These are phyloP conservation scores for Ramalina intermedia DNA, from an alignment of 495 filamentous ascomycete genomes.

Conservation along the genomic window DNA sequence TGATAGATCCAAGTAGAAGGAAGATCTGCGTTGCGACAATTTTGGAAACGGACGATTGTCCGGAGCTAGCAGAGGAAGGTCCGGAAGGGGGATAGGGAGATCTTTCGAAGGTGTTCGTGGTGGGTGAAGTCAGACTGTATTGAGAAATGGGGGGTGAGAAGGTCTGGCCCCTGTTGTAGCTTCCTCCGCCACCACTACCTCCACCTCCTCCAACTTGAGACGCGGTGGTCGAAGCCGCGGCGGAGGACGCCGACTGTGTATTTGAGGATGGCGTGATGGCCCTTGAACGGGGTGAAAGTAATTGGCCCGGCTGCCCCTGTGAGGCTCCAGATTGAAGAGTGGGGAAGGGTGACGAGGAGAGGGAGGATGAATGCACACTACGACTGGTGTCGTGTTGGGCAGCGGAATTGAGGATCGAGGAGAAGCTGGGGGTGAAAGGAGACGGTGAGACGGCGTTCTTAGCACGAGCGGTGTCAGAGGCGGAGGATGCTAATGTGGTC, in stretches of 20 bases:
- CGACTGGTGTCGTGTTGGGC: constrained; percentile 33
- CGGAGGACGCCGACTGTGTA: constrained; percentile 46
- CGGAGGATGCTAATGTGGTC: constrained; percentile 32
- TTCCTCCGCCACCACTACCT: constrained; percentile 41
- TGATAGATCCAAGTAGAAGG: constrained; percentile 82
- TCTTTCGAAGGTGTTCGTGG: constrained; percentile 39
- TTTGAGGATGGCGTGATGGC: constrained; percentile 46
- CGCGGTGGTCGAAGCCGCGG: constrained; percentile 35
- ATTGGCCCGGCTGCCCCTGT: constrained; percentile 34
- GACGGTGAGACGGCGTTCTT: constrained; percentile 35
- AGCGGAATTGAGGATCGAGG: constrained; percentile 39
- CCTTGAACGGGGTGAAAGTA: constrained; percentile 45
- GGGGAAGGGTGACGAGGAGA: constrained; percentile 36
- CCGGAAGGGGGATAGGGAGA: constrained; percentile 21
- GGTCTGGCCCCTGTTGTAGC: constrained; percentile 38
- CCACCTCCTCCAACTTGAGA: constrained; percentile 39
- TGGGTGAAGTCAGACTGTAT: constrained; percentile 47
- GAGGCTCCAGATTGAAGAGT: constrained; percentile 46
- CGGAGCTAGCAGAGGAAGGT: constrained; percentile 18
- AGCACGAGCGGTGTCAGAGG: constrained; percentile 31
- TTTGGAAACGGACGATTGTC: constrained; percentile 47
- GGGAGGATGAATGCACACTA: constrained; percentile 31
- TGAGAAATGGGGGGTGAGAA: constrained; percentile 51
- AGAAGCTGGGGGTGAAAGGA: constrained; percentile 37
- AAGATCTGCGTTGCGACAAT: constrained; percentile 92